These are phyloP conservation scores for Flaveria bidentis DNA, from an alignment of 129 eudicot genomes.

Conservation along the genomic window DNA sequence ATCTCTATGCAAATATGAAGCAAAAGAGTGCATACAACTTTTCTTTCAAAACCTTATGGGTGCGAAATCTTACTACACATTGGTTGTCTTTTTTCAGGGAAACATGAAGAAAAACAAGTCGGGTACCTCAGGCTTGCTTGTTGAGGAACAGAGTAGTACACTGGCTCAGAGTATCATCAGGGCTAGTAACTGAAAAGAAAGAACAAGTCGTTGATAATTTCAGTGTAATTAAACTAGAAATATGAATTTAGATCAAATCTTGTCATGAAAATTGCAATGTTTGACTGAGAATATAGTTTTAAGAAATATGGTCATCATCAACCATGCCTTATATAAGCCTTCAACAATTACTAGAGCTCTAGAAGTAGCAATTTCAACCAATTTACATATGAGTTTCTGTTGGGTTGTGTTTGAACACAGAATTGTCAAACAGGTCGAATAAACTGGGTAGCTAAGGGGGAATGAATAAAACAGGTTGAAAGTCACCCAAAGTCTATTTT, in stretches of 20 bases:
- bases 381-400: not conserved
- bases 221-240: not conserved
- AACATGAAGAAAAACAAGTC: not conserved
- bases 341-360: not conserved
- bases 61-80: not conserved
- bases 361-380: not conserved
- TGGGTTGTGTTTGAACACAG: not conserved
- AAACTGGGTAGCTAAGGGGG: not conserved
- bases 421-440: not conserved
- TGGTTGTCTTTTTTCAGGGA: not conserved
- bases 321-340: constrained; percentile 1
- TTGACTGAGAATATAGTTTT: constrained; percentile 2
- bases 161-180: constrained; percentile 73
- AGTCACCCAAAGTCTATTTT: not conserved
- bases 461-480: not conserved
- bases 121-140: constrained; percentile 38
- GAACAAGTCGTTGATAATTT: not conserved
- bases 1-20: constrained; percentile 29
- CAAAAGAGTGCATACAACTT: constrained; percentile 26
- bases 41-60: constrained; percentile 17
- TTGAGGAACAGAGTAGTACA: constrained; percentile 64
- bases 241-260: not conserved
- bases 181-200: constrained; percentile 78
- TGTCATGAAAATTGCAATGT: not conserved
- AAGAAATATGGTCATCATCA: not conserved